Evolutionary conservation across 441 rosid genomes (phyloP), one percentile per base, ranked within the genome.

Genomic region (Raphanus hybrid): DNA sequence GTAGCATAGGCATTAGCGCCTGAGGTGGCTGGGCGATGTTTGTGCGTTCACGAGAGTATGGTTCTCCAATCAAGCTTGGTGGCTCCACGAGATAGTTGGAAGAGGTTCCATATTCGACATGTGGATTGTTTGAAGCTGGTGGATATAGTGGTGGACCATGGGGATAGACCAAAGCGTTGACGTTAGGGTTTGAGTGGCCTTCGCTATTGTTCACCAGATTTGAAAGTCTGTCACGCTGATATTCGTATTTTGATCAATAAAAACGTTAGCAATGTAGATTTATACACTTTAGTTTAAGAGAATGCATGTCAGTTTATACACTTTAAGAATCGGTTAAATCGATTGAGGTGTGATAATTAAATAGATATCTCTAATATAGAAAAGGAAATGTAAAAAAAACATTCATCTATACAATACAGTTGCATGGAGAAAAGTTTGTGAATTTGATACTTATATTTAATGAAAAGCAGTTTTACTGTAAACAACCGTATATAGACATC

Each of bases 31-130:
- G 16, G 9, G 54, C 3, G n/a, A 11, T 43, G 81, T 15, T 77
- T 32, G 6, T 34, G 45, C 37, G 27, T 58, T 18, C 80, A 65
- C 2, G 69, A 71, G 34, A 3, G 76, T 45, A 8, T 62, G 75
- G 68, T 9, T 26, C 68, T 45, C 45, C 15, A 41, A 9, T 12
- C 27, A 59, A n/a, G 67, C 54, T 58, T 41, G 69, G 73, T 50
- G 55, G 69, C 23, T 73, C 50, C 26, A 23, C 15, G 37, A 5
- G 14, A 20, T 50, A 20, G 62, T 50, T 64, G 4, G 63, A 52
- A 8, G 76, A 50, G 14, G 63, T 1, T 16, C 76, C 76, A 27
- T 63, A 45, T 6, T 27, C 9, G 34, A 10, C 68, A 23, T 2
- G 48, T 27, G 8, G 63, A 52, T 41, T 34, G 3, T n/a, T 67